Evolutionary conservation across 129 eudicot genomes (phyloP), one percentile per base, ranked within the genome.

Genomic region (Lactuca sativa): DNA sequence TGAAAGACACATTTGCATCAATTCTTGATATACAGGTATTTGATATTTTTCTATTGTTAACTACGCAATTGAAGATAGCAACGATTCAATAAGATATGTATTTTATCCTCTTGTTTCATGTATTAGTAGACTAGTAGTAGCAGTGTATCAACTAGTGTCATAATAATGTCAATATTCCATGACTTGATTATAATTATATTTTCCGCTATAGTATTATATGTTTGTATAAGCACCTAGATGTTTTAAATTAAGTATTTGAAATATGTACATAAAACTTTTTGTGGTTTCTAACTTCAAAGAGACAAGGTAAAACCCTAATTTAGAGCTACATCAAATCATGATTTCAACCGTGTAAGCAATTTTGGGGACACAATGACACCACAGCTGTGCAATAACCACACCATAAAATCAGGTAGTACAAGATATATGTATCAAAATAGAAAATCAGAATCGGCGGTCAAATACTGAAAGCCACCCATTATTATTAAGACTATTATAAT

Each of bases 401-500:
- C 30, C 78, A 74, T 33, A 40, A 40, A 53, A 64, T 13, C 31
- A 64, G 7, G 15, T 31, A 47, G 72, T 56, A 64, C 64, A 64
- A 56, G 44, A 9, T 53, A 53, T 17, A 47, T 43, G 48, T 66
- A 52, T 74, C 37, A 65, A 55, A 30, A 65, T 7, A 58, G 13
- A 66, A 68, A 16, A 14, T 40, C 57, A 72, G 34, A 37, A 13
- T 40, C 4, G 18, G 49, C 21, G 53, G 14, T 18, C 52, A 47
- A 74, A 57, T 21, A 67, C 40, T 11, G 5, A 8, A 57, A 67
- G 38, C 80, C 69, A 16, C 56, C 38, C 62, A 33, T 76, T 76
- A 33, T 76, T 76, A 76, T 76, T 76, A 57, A 51, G 41, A 59
- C 69, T 37, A 68, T 7, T 12, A n/a, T 36, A 58, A 60, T 13